These are phyloP conservation scores for Penicilliopsis zonata DNA, from an alignment of 495 filamentous ascomycete species.

Conservation along the genomic window DNA sequence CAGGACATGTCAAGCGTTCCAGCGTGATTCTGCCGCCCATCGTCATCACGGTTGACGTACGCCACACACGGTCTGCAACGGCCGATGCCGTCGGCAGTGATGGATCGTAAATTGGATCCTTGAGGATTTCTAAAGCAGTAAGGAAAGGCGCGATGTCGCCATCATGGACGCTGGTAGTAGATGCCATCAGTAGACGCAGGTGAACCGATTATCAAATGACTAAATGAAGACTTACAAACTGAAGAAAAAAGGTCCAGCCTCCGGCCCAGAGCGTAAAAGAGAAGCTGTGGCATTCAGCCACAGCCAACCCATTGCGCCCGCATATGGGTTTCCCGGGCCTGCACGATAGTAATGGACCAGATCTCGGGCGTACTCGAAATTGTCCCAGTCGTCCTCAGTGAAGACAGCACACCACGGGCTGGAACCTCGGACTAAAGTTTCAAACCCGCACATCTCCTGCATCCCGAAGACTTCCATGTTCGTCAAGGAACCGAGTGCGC, in stretches of 20 bases:
- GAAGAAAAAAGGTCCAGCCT: slow-evolving; percentile 39
- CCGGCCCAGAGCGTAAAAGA: slow-evolving; percentile 34
- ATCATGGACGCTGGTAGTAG: slow-evolving; percentile 39
- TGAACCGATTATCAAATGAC: background rate
- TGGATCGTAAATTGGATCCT: slow-evolving; percentile 20
- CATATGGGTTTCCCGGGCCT: slow-evolving; percentile 46
- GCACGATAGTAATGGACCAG: slow-evolving; percentile 48
- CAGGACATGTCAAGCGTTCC: slow-evolving; percentile 36
- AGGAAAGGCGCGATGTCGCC: slow-evolving; percentile 47
- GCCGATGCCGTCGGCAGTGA: slow-evolving; percentile 33
- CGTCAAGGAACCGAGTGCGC: slow-evolving; percentile 19
- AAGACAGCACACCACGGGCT: slow-evolving; percentile 50
- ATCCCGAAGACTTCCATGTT: slow-evolving; percentile 43
- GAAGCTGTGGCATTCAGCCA: slow-evolving; percentile 48
- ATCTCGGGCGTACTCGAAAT: slow-evolving; percentile 51
- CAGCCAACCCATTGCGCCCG: slow-evolving; percentile 46
- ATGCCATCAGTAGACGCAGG: background rate
- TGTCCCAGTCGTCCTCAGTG: slow-evolving; percentile 40
- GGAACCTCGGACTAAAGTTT: slow-evolving; percentile 38
- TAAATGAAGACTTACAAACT: slow-evolving; percentile 36
- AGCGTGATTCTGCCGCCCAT: slow-evolving; percentile 48
- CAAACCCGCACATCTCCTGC: slow-evolving; percentile 54
- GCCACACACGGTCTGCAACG: slow-evolving; percentile 33
- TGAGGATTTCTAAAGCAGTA: slow-evolving; percentile 40
- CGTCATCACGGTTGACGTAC: slow-evolving; percentile 41